Percentiles rank a stretch among this genome's conserved stretches.
phyloP scores from a whole-genome alignment of 768 basidiomycete genomes.

The Mycena amicta region DNA sequence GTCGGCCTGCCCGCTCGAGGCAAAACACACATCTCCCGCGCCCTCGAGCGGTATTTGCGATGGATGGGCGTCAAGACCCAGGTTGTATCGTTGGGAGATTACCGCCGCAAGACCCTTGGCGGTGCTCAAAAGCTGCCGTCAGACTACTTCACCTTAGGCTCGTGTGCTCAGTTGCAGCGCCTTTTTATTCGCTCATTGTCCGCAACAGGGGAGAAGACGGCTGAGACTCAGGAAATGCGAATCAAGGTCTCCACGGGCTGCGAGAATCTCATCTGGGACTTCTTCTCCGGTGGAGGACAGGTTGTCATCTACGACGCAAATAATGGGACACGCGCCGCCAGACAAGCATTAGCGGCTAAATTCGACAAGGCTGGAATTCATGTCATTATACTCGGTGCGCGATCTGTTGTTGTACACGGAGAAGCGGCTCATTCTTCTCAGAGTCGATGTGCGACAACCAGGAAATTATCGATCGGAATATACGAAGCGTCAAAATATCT shows the following conservation, averaged over 20 bases:
- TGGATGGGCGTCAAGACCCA: constrained; percentile 98
- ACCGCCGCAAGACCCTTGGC: constrained; percentile 87
- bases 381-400: constrained; percentile 87
- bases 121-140: constrained; percentile 84
- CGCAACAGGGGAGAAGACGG: constrained; percentile 67
- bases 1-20: constrained; percentile 93
- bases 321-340: constrained; percentile 72
- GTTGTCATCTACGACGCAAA: constrained; percentile 99
- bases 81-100: constrained; percentile 94
- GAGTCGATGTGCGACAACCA: constrained; percentile 91
- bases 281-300: constrained; percentile 85
- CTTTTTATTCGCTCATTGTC: constrained; percentile 3
- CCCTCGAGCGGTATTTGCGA: constrained; percentile 94
- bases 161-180: constrained; percentile 19
- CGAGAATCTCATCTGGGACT: constrained; percentile 87
- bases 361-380: constrained; percentile 88
- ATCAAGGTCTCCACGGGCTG: constrained; percentile 78
- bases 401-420: no score
- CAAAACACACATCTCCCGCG: constrained; percentile 95
- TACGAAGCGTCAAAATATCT: constrained; percentile 95
- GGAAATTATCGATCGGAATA: constrained; percentile 92
- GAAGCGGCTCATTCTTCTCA: no score
- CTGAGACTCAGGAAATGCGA: constrained; percentile 79
- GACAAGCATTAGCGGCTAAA: constrained; percentile 77
- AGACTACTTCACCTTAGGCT: constrained; percentile 90